Evolutionary conservation across 176 grass and related monocot genomes (phyloP), one percentile per base, ranked within the genome.

Genomic region (Paspalum vaginatum): DNA sequence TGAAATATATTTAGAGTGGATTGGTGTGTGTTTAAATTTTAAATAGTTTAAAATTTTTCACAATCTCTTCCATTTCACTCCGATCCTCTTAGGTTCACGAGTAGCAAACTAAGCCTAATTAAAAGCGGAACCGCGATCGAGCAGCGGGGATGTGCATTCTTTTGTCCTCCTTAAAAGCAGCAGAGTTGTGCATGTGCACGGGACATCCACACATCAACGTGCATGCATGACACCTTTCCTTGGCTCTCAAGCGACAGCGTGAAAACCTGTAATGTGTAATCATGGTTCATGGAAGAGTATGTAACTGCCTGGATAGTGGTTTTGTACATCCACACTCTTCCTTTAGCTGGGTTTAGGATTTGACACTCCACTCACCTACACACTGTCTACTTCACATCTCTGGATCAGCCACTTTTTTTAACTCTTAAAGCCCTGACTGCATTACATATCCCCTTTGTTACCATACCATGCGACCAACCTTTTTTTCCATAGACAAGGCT

Each of bases 281-380:
- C 80, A 52, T 24, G 50, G 6, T 26, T 51, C 47, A 13, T 60
- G 26, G 25, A 62, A 61, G 21, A 58, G 37, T 32, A 32, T 32
- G 69, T n/a, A 16, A 3, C 18, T 54, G 9, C 11, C 12, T 26
- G 54, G 41, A 14, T 58, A 11, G 22, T 1, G 8, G 4, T 44
- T 6, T 11, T 14, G 12, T 5, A 25, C 47, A 25, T 17, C 41
- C 20, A 26, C 14, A 25, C 39, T 7, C 21, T 75, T 15, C 17
- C 40, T n/a, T 58, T 38, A 76, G 12, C 25, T 38, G 20, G 59
- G 61, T 58, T 58, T 59, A 57, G 81, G 42, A 84, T 38, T 38
- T 53, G 17, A 48, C 7, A 58, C 3, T 0, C 14, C 20, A 52
- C n/a, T 56, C 3, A 83, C 48, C 20, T 67, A 32, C 68, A 20